Evolutionary conservation across 164 flowering plant species (phyloP), one percentile per base, ranked within the genome.

Genomic region (Cinnamomum micranthum): DNA sequence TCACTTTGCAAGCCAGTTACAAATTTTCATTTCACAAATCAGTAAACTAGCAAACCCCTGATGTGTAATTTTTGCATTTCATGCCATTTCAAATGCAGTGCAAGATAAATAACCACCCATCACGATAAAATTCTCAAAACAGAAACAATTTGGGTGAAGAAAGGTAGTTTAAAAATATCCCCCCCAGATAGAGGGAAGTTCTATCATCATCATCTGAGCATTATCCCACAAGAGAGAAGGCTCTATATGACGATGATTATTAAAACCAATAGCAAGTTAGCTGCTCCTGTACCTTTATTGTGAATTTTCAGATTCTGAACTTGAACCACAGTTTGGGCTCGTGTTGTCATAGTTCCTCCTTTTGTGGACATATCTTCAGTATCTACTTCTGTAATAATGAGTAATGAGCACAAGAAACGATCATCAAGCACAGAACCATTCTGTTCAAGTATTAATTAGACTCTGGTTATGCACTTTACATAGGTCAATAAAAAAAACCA

Each of bases 291-390:
- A 85, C 87, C 88, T 77, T 69, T 74, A 70, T 7, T 74, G 77
- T 65, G 83, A 22, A 69, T 60, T 58, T 68, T 74, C 5, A 80
- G 68, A 82, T 85, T 81, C 77, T 80, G 85, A 76, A 83, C 85
- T 59, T 74, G 85, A 74, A 77, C 71, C 73, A 81, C n/a, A 6
- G 65, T 41, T 52, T 71, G 71, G 70, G 70, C 23, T 35, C 73
- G 80, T n/a, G 81, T 74, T 58, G 84, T 85, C 88, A 84, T 86
- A 71, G 50, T 9, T 28, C 73, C 23, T 65, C 73, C 23, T 65
- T n/a, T 68, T 63, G 41, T 67, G 19, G 69, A 67, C 69, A 28
- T 67, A 20, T 31, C 28, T 67, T 28, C 33, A 17, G 33, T 19
- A 67, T 33, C 47, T 15, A 55, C 15, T 55, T 55, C 60, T 55